phyloP scores from a whole-genome alignment of 140 eudicot genomes.

The Erigeron philadelphicus region DNA sequence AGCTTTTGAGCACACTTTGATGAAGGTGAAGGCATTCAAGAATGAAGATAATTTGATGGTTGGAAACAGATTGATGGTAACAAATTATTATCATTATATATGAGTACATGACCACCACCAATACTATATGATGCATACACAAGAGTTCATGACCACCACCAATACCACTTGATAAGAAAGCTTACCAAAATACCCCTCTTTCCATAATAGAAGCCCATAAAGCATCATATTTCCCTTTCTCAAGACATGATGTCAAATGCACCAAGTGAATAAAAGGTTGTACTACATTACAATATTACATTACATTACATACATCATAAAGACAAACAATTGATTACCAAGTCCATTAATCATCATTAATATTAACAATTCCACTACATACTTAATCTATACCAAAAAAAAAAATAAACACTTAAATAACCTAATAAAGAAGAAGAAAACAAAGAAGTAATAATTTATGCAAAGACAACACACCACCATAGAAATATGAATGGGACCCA shows the following conservation, averaged over 20 bases:
- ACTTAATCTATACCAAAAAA: conserved; percentile 23
- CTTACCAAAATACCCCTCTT: conserved; percentile 14
- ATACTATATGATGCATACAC: neutral
- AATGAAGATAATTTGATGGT: conserved; percentile 23
- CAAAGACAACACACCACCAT: conserved; percentile 31
- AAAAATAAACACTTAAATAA: conserved; percentile 11
- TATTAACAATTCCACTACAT: conserved; percentile 22
- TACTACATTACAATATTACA: neutral
- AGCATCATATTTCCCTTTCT: conserved; percentile 24
- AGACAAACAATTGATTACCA: conserved; percentile 19
- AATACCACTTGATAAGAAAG: neutral
- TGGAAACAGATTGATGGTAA: conserved; percentile 24
- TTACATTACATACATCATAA: conserved; percentile 23
- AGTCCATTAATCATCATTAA: neutral
- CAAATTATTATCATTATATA: neutral
- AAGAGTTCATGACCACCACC: conserved; percentile 22
- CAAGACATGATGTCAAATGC: conserved; percentile 20
- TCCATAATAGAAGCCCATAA: conserved; percentile 9
- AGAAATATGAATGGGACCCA: conserved; percentile 34
- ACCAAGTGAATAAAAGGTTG: conserved; percentile 24
- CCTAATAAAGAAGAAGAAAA: conserved; percentile 22
- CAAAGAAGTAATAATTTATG: conserved; percentile 28
- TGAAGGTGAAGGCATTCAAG: conserved; percentile 14
- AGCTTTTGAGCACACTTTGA: neutral
- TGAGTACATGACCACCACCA: conserved; percentile 24